These are phyloP conservation scores for Mortierella sp. DNA, from an alignment of 371 early-diverging fungal species.

Conservation along the genomic window DNA sequence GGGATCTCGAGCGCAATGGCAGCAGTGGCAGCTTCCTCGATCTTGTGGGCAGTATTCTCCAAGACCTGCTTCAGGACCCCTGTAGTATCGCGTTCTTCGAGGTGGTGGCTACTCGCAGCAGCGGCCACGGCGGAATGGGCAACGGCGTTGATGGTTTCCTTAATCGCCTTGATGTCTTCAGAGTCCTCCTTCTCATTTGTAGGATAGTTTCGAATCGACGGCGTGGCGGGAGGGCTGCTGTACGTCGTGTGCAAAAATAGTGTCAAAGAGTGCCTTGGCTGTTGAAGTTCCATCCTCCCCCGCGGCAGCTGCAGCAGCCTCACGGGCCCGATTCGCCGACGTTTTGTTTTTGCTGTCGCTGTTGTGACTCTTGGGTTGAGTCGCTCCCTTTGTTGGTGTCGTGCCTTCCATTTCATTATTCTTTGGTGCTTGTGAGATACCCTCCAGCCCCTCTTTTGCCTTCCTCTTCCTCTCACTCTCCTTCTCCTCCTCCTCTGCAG, in stretches of 20 bases:
- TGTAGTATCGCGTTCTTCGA: background rate
- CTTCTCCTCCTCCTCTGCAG: background rate
- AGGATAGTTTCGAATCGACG: background rate
- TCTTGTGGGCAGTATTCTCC: background rate
- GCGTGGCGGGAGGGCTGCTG: background rate
- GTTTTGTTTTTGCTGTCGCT: background rate
- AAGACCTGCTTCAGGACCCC: background rate
- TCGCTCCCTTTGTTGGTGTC: background rate
- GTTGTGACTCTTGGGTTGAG: background rate
- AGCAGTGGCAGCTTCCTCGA: slow-evolving; percentile 1
- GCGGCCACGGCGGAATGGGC: background rate
- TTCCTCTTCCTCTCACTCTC: background rate
- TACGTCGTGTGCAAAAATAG: background rate
- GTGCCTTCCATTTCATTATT: background rate
- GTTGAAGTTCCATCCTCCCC: slow-evolving; percentile 5
- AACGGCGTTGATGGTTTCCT: background rate
- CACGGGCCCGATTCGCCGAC: background rate
- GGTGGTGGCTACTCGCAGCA: background rate
- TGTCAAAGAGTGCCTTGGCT: slow-evolving; percentile 11
- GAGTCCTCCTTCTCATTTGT: background rate
- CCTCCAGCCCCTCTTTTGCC: background rate
- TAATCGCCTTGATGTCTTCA: background rate
- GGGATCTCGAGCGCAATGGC: slow-evolving; percentile 6
- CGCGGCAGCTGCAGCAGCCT: too few relatives aligned
- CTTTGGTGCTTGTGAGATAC: background rate